Evolutionary conservation across 2,329 filamentous ascomycete species (phyloP), one percentile per base, ranked within the genome.

Genomic region (Aspergillus oerlinghausenensis): DNA sequence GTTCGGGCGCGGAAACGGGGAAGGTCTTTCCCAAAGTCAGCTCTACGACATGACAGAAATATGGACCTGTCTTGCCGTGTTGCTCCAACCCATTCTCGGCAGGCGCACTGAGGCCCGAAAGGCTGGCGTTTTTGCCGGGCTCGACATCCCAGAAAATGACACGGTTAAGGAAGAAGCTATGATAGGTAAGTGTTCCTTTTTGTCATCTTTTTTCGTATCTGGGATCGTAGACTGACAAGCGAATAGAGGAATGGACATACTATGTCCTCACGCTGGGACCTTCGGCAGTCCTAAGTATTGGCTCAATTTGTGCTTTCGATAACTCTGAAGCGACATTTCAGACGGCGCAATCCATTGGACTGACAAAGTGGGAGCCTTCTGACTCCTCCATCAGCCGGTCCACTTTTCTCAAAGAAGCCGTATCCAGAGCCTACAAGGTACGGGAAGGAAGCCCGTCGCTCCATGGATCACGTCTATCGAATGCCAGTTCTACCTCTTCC

Each of bases 11-110:
- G 84, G 84, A 2, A 87, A 87, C 62, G 67, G 66, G 14, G 75
- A 71, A 11, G 84, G 84, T 0, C 72, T 87, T 43, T 78, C 75
- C 7, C 76, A 80, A 3, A 76, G 78, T 54, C 79, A 87, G 62
- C 73, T 87, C 9, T 86, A 84, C 60, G 84, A 87, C 65, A 85
- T 87, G 77, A 83, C 79, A 42, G 85, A 87, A 63, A 76, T 87
- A 10, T 87, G 84, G 84, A 84, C 80, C 9, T 86, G 84, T 63
- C 67, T 87, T 43, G 77, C 78, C 21, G 78, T 81, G 5, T 70
- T 88, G 7, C 69, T 87, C 3, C 79, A 82, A 52, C 78, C 77
- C 9, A 80, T 86, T 50, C 79, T 82, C 55, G 82, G 80, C 1
- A 79, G 80, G 52, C 79, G 79, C 28, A 73, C 75, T 23, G 79